Evolutionary conservation across 2,329 filamentous ascomycete genomes (phyloP).

Genomic region (Hymenoscyphus repandus): DNA sequence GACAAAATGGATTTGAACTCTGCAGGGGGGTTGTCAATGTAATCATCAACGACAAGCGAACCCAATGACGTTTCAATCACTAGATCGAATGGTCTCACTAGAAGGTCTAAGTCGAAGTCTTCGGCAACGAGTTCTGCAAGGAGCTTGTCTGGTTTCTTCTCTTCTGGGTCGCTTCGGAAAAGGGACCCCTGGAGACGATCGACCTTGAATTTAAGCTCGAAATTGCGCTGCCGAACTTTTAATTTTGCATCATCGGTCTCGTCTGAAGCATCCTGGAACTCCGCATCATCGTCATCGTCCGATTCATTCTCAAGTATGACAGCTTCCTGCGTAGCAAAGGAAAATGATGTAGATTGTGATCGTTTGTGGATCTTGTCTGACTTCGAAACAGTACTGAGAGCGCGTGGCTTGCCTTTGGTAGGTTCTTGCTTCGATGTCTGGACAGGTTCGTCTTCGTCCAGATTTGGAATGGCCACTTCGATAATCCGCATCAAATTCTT

Average conservation of each 20-base stretch:
- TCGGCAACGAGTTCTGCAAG: conserved; percentile 90
- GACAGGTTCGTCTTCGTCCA: conserved; percentile 46
- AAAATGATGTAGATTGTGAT: conserved; percentile 65
- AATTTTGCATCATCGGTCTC: conserved; percentile 51
- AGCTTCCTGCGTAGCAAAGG: conserved; percentile 67
- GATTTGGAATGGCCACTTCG: conserved; percentile 87
- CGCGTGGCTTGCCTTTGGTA: conserved; percentile 15
- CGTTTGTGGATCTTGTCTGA: conserved; percentile 39
- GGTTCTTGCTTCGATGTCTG: conserved; percentile 5
- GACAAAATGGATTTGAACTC: conserved; percentile 99
- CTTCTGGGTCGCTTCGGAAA: conserved; percentile 78
- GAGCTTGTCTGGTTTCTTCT: conserved; percentile 68
- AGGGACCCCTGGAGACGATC: conserved; percentile 91
- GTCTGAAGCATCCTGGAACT: conserved; percentile 63
- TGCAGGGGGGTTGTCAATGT: conserved; percentile 79
- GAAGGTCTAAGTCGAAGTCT: conserved; percentile 81
- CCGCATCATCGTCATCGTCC: conserved; percentile 58
- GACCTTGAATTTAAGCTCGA: conserved; percentile 95
- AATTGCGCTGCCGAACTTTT: conserved; percentile 80
- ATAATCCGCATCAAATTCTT: conserved; percentile 95
- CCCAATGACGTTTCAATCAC: conserved; percentile 84
- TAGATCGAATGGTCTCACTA: conserved; percentile 87
- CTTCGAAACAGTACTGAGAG: conserved; percentile 26
- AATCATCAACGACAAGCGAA: conserved; percentile 85
- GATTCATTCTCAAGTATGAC: conserved; percentile 61